These are phyloP conservation scores for Effrenium voratum DNA, from an alignment of 73 alveolate genomes.

Conservation along the genomic window DNA sequence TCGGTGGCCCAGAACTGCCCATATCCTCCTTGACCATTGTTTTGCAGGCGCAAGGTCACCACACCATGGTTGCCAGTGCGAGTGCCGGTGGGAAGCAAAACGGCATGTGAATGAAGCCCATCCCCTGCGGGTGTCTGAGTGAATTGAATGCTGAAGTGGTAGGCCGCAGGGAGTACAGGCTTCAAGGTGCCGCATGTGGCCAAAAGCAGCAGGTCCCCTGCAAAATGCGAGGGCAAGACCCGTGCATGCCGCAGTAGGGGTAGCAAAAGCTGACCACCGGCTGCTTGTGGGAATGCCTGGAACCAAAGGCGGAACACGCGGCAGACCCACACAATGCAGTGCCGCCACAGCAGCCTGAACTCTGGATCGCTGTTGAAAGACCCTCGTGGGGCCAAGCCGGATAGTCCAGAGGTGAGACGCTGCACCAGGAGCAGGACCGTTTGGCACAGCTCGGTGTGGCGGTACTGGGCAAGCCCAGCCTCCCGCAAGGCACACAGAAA, in stretches of 20 bases:
- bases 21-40: constrained; percentile 10
- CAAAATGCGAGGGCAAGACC: constrained; percentile 57
- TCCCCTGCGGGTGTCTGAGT: constrained; percentile 30
- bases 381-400: constrained; percentile 66
- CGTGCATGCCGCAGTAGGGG: constrained; percentile 92
- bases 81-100: constrained; percentile 65
- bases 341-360: constrained; percentile 77
- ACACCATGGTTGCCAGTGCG: constrained; percentile 87
- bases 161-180: constrained; percentile 60
- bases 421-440: constrained; percentile 45
- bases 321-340: constrained; percentile 76
- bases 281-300: constrained; percentile 65
- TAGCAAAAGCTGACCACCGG: constrained; percentile 82
- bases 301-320: constrained; percentile 73
- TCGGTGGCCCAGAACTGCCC: background rate
- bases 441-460: constrained; percentile 84
- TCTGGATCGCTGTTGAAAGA: constrained; percentile 71
- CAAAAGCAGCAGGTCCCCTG: constrained; percentile 58
- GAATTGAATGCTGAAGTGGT: constrained; percentile 33
- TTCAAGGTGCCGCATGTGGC: constrained; percentile 76
- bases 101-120: constrained; percentile 57
- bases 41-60: constrained; percentile 43
- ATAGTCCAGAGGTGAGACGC: constrained; percentile 86
- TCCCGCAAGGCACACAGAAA: constrained; percentile 64
- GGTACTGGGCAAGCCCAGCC: constrained; percentile 69